Percentiles rank a stretch among this genome's conserved stretches.
phyloP scores from a whole-genome alignment of 2,329 filamentous ascomycete genomes.

The Calcarisporium arbuscula region DNA sequence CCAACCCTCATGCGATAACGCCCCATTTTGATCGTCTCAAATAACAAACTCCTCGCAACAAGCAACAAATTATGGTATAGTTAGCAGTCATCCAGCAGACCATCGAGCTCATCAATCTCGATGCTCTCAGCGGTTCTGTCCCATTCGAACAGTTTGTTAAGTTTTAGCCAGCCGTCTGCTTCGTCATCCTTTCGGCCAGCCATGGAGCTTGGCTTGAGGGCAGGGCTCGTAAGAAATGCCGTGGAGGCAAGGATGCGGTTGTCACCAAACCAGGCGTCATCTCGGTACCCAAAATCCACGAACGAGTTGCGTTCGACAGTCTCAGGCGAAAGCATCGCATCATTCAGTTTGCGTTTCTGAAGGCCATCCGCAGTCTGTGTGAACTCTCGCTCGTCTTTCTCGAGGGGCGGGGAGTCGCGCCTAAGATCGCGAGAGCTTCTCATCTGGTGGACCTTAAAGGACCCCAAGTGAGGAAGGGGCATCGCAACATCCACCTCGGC shows the following conservation, averaged over 20 bases:
- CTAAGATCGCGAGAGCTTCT: slow-evolving; percentile 40
- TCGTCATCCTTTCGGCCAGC: slow-evolving; percentile 31
- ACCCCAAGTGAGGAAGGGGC: slow-evolving; percentile 57
- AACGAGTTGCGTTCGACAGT: slow-evolving; percentile 20
- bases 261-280: slow-evolving; percentile 50
- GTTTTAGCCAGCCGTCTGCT: slow-evolving; percentile 32
- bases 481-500: slow-evolving; percentile 52
- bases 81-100: slow-evolving; percentile 72
- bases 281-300: slow-evolving; percentile 31
- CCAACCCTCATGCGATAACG: slow-evolving; percentile 4
- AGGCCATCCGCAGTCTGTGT: slow-evolving; percentile 89
- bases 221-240: slow-evolving; percentile 47
- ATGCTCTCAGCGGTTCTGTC: slow-evolving; percentile 79
- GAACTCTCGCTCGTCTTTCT: slow-evolving; percentile 94
- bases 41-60: slow-evolving; percentile 7
- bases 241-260: slow-evolving; percentile 28
- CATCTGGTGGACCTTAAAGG: slow-evolving; percentile 48
- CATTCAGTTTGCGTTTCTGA: slow-evolving; percentile 56
- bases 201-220: slow-evolving; percentile 35
- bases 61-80: slow-evolving; percentile 7
- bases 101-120: slow-evolving; percentile 88
- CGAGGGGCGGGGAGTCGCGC: slow-evolving; percentile 79
- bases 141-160: slow-evolving; percentile 41
- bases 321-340: slow-evolving; percentile 27
- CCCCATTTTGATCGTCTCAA: slow-evolving; percentile 4